These are phyloP conservation scores for Blastobotrys niveus DNA, from an alignment of 1,139 yeast species.

Conservation along the genomic window DNA sequence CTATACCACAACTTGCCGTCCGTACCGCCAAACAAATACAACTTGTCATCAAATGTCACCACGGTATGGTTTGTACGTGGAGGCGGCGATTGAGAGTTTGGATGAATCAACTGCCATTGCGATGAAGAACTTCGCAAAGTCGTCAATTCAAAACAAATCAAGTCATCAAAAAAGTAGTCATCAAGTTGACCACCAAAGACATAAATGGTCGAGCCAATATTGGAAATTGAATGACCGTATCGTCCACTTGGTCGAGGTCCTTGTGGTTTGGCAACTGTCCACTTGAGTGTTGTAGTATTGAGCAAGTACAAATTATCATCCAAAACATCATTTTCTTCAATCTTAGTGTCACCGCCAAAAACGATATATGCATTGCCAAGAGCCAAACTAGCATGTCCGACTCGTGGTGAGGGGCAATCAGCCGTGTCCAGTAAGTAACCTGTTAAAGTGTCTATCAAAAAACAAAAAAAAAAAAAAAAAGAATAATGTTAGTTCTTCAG, in stretches of 20 bases:
- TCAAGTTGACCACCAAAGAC: slow-evolving; percentile 96
- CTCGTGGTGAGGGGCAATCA: slow-evolving; percentile 87
- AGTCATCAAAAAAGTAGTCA: slow-evolving; percentile 76
- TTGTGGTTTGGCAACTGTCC: slow-evolving; percentile 82
- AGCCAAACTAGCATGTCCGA: slow-evolving; percentile 88
- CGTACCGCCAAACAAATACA: slow-evolving; percentile 92
- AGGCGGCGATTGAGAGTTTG: slow-evolving; percentile 52
- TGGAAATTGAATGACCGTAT: slow-evolving; percentile 81
- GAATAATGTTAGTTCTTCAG: slow-evolving; percentile 15
- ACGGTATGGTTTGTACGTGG: slow-evolving; percentile 90
- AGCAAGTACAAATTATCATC: slow-evolving; percentile 88
- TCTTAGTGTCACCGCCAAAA: slow-evolving; percentile 95
- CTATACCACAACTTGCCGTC: slow-evolving; percentile 70
- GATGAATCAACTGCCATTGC: slow-evolving; percentile 71
- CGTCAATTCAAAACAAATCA: slow-evolving; percentile 80
- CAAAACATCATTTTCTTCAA: slow-evolving; percentile 65
- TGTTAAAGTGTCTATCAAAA: slow-evolving; percentile 33
- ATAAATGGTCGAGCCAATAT: slow-evolving; percentile 66
- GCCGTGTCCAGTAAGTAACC: slow-evolving; percentile 66
- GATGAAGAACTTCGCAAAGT: slow-evolving; percentile 82
- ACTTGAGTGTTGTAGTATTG: slow-evolving; percentile 82
- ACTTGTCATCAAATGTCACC: slow-evolving; percentile 69
- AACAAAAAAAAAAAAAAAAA: too few relatives aligned
- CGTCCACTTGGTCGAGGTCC: slow-evolving; percentile 87
- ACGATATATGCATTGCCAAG: slow-evolving; percentile 94